Percentiles rank a stretch among this genome's conserved stretches.
phyloP scores from a whole-genome alignment of 2,329 filamentous ascomycete species.

The Arthrobotrys conoides region DNA sequence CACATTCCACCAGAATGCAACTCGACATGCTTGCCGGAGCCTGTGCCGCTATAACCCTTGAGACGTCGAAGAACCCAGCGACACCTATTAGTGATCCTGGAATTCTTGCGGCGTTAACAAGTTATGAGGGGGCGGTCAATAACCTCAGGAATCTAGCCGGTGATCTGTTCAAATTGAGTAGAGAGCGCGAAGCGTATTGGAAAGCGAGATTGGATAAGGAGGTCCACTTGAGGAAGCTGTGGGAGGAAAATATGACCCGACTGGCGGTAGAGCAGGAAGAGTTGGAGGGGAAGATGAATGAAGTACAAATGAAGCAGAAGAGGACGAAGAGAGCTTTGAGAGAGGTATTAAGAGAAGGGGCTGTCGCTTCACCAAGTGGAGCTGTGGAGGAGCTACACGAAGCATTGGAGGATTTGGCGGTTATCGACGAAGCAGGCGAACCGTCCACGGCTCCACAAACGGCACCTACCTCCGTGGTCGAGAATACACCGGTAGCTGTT shows the following conservation, averaged over 20 bases:
- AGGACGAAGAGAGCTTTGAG: slow-evolving; percentile 55
- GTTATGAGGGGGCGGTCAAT: slow-evolving; percentile 90
- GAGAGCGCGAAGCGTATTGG: slow-evolving; percentile 96
- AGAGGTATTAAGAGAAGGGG: slow-evolving; percentile 56
- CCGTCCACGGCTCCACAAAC: slow-evolving; percentile 43
- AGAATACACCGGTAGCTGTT: slow-evolving; percentile 21
- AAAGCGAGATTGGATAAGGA: slow-evolving; percentile 94
- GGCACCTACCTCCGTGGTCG: slow-evolving; percentile 36
- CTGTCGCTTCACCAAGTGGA: slow-evolving; percentile 38
- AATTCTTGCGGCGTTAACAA: slow-evolving; percentile 81
- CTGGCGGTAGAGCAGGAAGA: slow-evolving; percentile 96
- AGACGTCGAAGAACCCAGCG: slow-evolving; percentile 78
- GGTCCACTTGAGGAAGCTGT: slow-evolving; percentile 90
- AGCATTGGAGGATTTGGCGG: slow-evolving; percentile 65
- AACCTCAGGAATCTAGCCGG: slow-evolving; percentile 87
- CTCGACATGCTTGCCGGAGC: slow-evolving; percentile 91
- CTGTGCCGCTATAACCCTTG: slow-evolving; percentile 81
- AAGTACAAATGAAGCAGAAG: slow-evolving; percentile 54
- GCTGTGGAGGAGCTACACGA: slow-evolving; percentile 65
- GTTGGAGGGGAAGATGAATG: slow-evolving; percentile 81
- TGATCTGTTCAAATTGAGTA: slow-evolving; percentile 90
- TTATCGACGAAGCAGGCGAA: slow-evolving; percentile 63
- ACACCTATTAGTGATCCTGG: slow-evolving; percentile 82
- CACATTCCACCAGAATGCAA: slow-evolving; percentile 92
- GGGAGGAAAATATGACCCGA: slow-evolving; percentile 99